These are phyloP conservation scores for Sapria himalayana DNA, from an alignment of 345 rosid species.

Conservation along the genomic window DNA sequence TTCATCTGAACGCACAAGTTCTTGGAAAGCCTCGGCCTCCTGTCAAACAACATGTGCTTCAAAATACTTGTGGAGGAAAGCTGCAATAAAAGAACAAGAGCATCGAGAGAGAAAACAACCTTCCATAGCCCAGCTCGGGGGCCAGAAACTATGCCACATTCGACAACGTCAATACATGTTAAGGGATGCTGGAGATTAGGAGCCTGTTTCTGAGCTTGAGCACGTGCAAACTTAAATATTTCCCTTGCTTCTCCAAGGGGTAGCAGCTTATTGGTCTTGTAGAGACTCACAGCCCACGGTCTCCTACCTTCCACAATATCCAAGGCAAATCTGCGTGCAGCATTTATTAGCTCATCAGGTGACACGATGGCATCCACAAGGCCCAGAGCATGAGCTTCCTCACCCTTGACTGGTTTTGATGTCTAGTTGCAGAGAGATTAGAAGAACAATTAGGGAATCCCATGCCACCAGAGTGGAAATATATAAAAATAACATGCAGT, in stretches of 20 bases:
- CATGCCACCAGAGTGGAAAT: conserved; percentile 5
- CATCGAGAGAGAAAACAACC: conserved; percentile 18
- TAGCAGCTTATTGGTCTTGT: conserved; percentile 59
- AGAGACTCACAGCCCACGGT: conserved; percentile 74
- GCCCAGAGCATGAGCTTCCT: conserved; percentile 56
- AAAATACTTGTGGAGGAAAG: conserved; percentile 7
- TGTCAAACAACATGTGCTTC: conserved; percentile 15
- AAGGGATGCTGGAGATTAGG: conserved; percentile 74
- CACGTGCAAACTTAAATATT: conserved; percentile 64
- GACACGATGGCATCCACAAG: conserved; percentile 69
- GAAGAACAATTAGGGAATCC: background rate
- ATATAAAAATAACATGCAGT: conserved; percentile 8
- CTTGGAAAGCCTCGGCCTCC: conserved; percentile 53
- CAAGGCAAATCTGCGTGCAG: conserved; percentile 76
- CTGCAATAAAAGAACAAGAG: conserved; percentile 5
- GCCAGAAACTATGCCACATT: conserved; percentile 71
- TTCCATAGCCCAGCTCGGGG: conserved; percentile 62
- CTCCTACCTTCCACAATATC: conserved; percentile 49
- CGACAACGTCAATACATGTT: conserved; percentile 66
- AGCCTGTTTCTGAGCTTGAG: conserved; percentile 48
- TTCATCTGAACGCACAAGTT: conserved; percentile 37
- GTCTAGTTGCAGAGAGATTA: conserved; percentile 19
- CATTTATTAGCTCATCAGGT: conserved; percentile 29
- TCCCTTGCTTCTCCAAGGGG: conserved; percentile 83
- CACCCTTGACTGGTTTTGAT: conserved; percentile 58